A percentile compares a stretch with the other conserved stretches of the same genome.
phyloP scores from a whole-genome alignment of 2,329 filamentous ascomycete genomes.

The Trichoderma semiorbis region DNA sequence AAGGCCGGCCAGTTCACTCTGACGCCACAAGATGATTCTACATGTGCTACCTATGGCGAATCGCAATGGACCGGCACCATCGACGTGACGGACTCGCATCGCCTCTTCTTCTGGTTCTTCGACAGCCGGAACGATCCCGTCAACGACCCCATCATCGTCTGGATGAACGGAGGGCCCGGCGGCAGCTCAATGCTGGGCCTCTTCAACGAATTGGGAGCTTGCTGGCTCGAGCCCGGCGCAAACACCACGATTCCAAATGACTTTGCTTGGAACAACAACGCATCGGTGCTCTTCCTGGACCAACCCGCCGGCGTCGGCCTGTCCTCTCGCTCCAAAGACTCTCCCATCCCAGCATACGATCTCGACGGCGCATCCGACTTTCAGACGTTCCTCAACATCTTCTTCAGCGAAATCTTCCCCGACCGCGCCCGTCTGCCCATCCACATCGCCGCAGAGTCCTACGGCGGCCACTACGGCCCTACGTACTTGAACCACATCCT shows the following conservation, averaged over 20 bases:
- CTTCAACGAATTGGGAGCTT: conserved; percentile 22
- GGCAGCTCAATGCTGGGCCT: conserved; percentile 19
- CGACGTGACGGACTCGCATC: conserved; percentile 20
- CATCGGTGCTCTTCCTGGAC: conserved; percentile 42
- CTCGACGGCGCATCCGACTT: conserved; percentile 45
- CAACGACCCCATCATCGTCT: conserved; percentile 43
- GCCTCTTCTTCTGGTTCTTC: conserved; percentile 29
- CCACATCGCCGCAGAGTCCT: conserved; percentile 45
- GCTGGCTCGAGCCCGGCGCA: conserved; percentile 15
- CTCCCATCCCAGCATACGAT: conserved; percentile 34
- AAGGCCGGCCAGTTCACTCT: conserved; percentile 19
- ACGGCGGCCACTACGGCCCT: conserved; percentile 39
- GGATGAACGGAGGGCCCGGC: conserved; percentile 36
- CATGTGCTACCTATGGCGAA: conserved; percentile 20
- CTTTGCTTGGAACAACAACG: conserved; percentile 25
- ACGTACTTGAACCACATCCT: conserved; percentile 21
- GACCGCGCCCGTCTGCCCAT: conserved; percentile 36
- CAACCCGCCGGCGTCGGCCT: conserved; percentile 59
- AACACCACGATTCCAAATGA: conserved; percentile 16
- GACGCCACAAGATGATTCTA: conserved; percentile 16
- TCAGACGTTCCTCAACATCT: conserved; percentile 47
- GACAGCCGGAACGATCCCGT: conserved; percentile 25
- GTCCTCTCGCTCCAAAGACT: conserved; percentile 37
- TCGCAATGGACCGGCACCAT: conserved; percentile 24
- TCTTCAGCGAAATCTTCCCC: conserved; percentile 43